Base-by-base conservation (phyloP, 768 basidiomycete species). In the Leccinum ochraceum region DNA sequence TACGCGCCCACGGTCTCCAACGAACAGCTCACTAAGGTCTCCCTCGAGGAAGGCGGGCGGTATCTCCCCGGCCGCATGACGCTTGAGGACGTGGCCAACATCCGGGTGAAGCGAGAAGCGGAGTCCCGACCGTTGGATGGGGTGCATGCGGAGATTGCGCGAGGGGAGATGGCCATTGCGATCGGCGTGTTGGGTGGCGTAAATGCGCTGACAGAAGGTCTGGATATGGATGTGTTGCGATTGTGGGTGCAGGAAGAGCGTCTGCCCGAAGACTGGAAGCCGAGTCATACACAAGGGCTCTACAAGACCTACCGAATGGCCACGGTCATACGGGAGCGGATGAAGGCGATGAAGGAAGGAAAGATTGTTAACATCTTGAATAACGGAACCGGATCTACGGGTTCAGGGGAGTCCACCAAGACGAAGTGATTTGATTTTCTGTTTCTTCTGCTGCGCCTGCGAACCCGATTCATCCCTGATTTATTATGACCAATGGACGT, bases 141-240 rank as follows among this genome's bases (percentile, higher is more conserved):
- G 4, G 44, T 84, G 4, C 84, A 85, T 61, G 78, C 80, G 2
- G 85, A 86, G 72, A 81, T 88, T 57, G 87, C 87, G 2, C 79
- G 86, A 3, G 87, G 86, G 17, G 87, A 89, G 72, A 85, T 88
- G 78, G 84, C 81, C 0, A 82, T 88, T 54, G 82, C 87, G 8
- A 74, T 87, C 14, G 85, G 84, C 1, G 76, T 88, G 6, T 44
- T 74, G 3, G 73, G 75, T 13, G 74, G 73, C 7, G 74, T 69
- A n/a, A 74, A 74, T 9, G 74, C 73, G 5, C 67, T 57, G 3
- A 78, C 76, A 36, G 68, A 75, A 1, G 84, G 84, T 0, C 67
- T 83, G 6, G 79, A 80, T 0, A 67, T 80, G 37, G 77, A 81
- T 36, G 78, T 80, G 71, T 66, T 86, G 26, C 69, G 76, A 17